Conservation (phyloP, 2,329 filamentous ascomycete genomes). For the Arthrinium phaeospermum region DNA sequence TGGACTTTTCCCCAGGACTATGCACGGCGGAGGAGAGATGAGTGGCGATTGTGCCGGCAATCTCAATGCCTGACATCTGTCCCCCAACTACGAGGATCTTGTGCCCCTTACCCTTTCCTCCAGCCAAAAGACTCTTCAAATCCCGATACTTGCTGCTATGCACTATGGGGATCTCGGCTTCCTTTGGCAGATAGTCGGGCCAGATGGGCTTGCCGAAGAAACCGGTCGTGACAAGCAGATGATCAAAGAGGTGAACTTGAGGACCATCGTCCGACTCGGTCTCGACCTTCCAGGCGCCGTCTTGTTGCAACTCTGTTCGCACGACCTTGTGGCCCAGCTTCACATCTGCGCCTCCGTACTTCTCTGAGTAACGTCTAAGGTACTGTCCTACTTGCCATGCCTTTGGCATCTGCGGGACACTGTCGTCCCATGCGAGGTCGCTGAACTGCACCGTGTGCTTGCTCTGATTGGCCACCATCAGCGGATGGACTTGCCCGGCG, state of each 20-base stretch:
- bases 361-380: constrained; percentile 66
- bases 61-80: constrained; percentile 83
- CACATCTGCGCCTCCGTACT: constrained; percentile 56
- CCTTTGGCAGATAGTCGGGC: constrained; percentile 48
- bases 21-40: constrained; percentile 70
- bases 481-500: constrained; percentile 64
- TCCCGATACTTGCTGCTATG: constrained; percentile 73
- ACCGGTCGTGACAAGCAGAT: constrained; percentile 74
- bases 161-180: constrained; percentile 55
- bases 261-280: constrained; percentile 41
- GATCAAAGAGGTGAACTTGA: constrained; percentile 66
- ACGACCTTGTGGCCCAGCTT: constrained; percentile 56
- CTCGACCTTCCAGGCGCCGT: constrained; percentile 48
- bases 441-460: constrained; percentile 75
- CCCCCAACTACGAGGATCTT: constrained; percentile 79
- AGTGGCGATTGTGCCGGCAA: constrained; percentile 72
- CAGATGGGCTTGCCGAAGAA: constrained; percentile 72
- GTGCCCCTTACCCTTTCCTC: constrained; percentile 45
- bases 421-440: constrained; percentile 72
- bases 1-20: constrained; percentile 50
- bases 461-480: constrained; percentile 77
- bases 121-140: constrained; percentile 53
- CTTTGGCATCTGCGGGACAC: constrained; percentile 69
- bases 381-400: constrained; percentile 81
- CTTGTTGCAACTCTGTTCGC: constrained; percentile 42